Conservation (phyloP, 345 rosid genomes). For the Gossypium sturtianum region DNA sequence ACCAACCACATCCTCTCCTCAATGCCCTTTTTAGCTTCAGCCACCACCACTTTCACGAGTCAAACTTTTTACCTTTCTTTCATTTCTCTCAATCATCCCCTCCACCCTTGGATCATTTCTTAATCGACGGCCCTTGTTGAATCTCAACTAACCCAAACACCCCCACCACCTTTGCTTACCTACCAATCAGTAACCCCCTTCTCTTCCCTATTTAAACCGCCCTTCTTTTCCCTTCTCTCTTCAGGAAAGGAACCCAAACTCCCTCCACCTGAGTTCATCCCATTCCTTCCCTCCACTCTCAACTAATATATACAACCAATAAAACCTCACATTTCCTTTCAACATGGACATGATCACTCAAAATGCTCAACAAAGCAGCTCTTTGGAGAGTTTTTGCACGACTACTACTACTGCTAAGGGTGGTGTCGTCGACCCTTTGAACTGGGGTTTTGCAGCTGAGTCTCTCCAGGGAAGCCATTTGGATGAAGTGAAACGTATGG, state of each 20-base stretch:
- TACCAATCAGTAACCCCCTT: neutral
- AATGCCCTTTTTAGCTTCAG: neutral
- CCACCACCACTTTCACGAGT: conserved; percentile 13
- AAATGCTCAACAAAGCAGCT: neutral
- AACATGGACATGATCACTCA: conserved; percentile 11
- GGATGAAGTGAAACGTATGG: conserved; percentile 80
- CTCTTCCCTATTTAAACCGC: conserved; percentile 14
- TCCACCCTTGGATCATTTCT: neutral
- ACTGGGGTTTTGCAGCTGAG: conserved; percentile 71
- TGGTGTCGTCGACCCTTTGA: conserved; percentile 46
- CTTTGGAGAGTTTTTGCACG: conserved; percentile 18
- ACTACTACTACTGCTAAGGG: neutral
- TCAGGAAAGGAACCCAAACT: conserved; percentile 26
- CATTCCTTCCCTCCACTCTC: too few species aligned
- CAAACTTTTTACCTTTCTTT: conserved; percentile 6
- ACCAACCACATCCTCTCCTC: conserved; percentile 20
- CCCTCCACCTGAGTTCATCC: neutral
- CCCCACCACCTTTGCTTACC: conserved; percentile 19
- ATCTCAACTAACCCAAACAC: conserved; percentile 19
- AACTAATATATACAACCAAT: neutral
- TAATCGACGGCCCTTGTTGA: conserved; percentile 12
- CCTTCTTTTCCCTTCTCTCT: neutral
- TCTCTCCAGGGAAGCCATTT: conserved; percentile 67
- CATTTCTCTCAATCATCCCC: neutral
- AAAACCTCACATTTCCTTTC: neutral